Percentiles rank a stretch among this genome's conserved stretches.
Evolutionary conservation across 768 basidiomycete genomes (phyloP).

Genomic region (Lentinula sp.): DNA sequence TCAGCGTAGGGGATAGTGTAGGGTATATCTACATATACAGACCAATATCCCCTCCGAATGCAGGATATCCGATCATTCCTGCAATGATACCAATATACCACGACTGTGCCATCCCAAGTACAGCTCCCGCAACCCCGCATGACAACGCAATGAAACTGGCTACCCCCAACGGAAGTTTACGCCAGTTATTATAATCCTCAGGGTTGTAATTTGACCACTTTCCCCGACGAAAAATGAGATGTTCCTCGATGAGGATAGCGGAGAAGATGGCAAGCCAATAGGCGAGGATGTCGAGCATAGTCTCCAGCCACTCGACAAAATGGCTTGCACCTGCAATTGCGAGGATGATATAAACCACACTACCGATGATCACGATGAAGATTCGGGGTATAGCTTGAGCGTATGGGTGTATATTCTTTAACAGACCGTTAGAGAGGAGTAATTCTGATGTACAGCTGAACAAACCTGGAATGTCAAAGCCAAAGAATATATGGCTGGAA

Average conservation of each 20-base stretch:
- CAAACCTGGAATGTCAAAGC: slow-evolving; percentile 41
- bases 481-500: slow-evolving; percentile 43
- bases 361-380: slow-evolving; percentile 21
- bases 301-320: slow-evolving; percentile 36
- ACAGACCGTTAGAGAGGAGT: slow-evolving; percentile 20
- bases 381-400: slow-evolving; percentile 32
- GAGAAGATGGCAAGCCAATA: slow-evolving; percentile 48
- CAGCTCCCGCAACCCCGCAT: slow-evolving; percentile 27
- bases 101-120: slow-evolving; percentile 23
- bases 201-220: slow-evolving; percentile 25
- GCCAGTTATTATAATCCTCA: slow-evolving; percentile 23
- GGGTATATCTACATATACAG: not conserved
- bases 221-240: slow-evolving; percentile 38
- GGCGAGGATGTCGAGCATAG: slow-evolving; percentile 28
- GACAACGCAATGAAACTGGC: slow-evolving; percentile 25
- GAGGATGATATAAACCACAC: not conserved
- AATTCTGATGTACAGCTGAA: not conserved
- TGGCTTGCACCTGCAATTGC: slow-evolving; percentile 30
- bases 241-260: slow-evolving; percentile 38
- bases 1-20: not conserved
- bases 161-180: slow-evolving; percentile 26
- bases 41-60: slow-evolving; percentile 3
- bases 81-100: slow-evolving; percentile 22
- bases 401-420: slow-evolving; percentile 19
- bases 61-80: slow-evolving; percentile 11